Evolutionary conservation across 495 filamentous ascomycete species (phyloP).

Genomic region (Hypomontagnella submonticulosa): DNA sequence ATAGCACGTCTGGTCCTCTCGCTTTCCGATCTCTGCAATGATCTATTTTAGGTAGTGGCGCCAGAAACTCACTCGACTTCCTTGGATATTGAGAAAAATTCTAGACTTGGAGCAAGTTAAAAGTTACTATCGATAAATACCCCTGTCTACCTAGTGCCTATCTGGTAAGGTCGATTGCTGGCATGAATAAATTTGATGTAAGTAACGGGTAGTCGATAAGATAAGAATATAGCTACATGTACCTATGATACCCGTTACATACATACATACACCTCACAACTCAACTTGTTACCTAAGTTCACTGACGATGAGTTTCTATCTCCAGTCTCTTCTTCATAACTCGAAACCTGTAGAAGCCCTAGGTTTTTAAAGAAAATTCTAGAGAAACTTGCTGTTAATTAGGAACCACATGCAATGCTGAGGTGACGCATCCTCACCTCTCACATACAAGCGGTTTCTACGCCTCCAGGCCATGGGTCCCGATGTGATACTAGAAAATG

Average conservation of each 20-base stretch:
- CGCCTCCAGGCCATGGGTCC: conserved; percentile 36
- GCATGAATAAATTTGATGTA: no score
- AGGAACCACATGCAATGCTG: not conserved
- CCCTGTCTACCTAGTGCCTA: not conserved
- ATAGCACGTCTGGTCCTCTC: conserved; percentile 8
- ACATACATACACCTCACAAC: no score
- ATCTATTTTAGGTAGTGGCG: not conserved
- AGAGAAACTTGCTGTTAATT: no score
- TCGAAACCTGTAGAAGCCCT: no score
- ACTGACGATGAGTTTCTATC: not conserved
- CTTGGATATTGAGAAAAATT: conserved; percentile 16
- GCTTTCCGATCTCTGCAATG: not conserved
- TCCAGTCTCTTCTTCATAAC: not conserved
- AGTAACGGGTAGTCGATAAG: no score
- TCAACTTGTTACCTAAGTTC: no score
- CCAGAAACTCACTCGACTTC: conserved; percentile 4
- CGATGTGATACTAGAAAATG: conserved; percentile 39
- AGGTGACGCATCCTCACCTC: conserved; percentile 13
- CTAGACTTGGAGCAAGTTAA: conserved; percentile 7
- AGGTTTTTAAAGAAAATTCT: no score
- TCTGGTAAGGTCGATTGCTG: no score
- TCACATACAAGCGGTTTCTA: conserved; percentile 9
- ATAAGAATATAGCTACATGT: no score
- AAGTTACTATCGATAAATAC: conserved; percentile 20
- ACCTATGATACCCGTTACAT: no score